These are phyloP conservation scores for Leavenworthia alabamica DNA, from an alignment of 345 rosid genomes.

Conservation along the genomic window DNA sequence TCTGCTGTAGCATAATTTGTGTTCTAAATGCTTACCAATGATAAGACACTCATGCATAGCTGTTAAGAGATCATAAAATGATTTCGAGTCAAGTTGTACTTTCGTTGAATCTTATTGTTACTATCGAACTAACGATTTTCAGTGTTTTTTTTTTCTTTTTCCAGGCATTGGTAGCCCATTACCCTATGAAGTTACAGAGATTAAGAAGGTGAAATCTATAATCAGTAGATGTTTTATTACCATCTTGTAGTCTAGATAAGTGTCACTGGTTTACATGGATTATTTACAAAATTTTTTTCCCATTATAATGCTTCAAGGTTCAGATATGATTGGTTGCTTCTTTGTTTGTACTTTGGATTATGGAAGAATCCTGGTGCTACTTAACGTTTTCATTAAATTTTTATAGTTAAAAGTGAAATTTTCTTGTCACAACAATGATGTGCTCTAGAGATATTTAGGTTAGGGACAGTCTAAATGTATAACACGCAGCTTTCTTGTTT, in stretches of 20 bases:
- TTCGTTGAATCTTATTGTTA: background rate
- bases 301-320: conserved; percentile 5
- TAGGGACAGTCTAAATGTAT: background rate
- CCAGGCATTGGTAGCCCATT: conserved; percentile 70
- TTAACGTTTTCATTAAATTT: background rate
- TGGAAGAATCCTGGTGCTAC: conserved; percentile 5
- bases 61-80: background rate
- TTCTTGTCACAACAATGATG: background rate
- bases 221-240: background rate
- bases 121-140: background rate
- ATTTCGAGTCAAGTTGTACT: background rate
- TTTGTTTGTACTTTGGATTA: background rate
- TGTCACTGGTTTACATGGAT: background rate
- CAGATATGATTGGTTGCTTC: conserved; percentile 2
- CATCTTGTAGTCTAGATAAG: background rate
- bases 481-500: background rate
- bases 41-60: background rate
- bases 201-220: conserved; percentile 48
- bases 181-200: conserved; percentile 53
- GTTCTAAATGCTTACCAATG: background rate
- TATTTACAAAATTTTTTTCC: background rate
- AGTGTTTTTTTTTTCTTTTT: conserved; percentile 10
- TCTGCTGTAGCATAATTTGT: background rate
- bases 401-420: background rate
- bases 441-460: background rate